phyloP scores from a whole-genome alignment of 176 grass and related monocot genomes.

The Carex parvula region DNA sequence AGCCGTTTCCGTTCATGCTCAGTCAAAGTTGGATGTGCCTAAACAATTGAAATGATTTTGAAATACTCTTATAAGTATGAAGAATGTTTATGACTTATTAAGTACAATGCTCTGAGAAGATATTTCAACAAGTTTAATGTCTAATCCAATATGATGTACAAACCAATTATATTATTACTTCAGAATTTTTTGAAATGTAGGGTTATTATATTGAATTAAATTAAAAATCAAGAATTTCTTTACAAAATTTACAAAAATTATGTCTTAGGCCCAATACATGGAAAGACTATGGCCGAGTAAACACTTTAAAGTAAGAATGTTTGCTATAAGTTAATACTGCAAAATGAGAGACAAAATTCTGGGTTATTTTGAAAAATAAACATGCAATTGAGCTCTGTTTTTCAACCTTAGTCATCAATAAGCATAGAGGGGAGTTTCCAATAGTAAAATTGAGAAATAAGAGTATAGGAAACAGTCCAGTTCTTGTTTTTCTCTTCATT shows the following conservation, averaged over 20 bases:
- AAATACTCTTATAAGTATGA: background rate
- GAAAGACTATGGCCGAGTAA: no score
- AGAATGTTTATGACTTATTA: background rate
- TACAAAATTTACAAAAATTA: background rate
- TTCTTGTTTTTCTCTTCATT: background rate
- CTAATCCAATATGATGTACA: background rate
- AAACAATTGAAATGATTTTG: background rate
- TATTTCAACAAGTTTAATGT: background rate
- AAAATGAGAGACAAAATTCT: no score
- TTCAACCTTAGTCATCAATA: no score
- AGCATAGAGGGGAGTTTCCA: no score
- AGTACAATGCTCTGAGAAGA: background rate
- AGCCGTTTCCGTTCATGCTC: slow-evolving; percentile 91
- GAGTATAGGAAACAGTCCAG: background rate
- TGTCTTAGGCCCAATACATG: no score
- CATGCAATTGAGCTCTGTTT: no score
- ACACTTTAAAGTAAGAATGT: no score
- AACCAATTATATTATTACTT: background rate
- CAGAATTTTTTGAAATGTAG: background rate
- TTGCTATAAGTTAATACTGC: no score
- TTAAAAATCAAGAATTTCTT: background rate
- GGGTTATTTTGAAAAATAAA: no score
- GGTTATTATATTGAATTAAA: background rate
- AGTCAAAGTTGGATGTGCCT: slow-evolving; percentile 85
- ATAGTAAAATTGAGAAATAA: no score